These are phyloP conservation scores for Gautieria morchelliformis DNA, from an alignment of 768 basidiomycete species.

Conservation along the genomic window DNA sequence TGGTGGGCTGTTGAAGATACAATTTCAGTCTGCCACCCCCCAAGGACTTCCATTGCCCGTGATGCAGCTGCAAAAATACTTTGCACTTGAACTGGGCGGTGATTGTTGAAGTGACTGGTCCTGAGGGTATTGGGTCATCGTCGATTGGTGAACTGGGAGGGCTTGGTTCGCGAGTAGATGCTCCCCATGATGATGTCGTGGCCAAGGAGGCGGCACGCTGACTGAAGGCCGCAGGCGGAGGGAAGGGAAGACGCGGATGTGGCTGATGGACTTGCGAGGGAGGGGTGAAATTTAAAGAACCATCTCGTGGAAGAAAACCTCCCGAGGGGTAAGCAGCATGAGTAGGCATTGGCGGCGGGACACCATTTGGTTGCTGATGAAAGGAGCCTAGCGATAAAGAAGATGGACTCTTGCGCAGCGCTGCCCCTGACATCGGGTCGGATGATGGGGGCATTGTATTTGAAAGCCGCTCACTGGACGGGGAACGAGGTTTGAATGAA, in stretches of 20 bases:
- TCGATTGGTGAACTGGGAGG: constrained; percentile 77
- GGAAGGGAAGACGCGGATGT: constrained; percentile 37
- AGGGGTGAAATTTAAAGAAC: constrained; percentile 20
- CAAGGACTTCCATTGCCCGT: constrained; percentile 96
- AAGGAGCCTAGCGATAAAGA: constrained; percentile 49
- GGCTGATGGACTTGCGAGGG: constrained; percentile 20
- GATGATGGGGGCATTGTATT: not conserved
- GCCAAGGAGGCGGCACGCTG: constrained; percentile 42
- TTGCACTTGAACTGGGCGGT: constrained; percentile 97
- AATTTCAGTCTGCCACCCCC: constrained; percentile 82
- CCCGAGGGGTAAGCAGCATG: constrained; percentile 18
- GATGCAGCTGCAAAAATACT: constrained; percentile 89
- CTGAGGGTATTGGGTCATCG: constrained; percentile 39
- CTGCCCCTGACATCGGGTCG: not conserved
- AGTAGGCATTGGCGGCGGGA: constrained; percentile 29
- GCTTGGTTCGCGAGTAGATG: constrained; percentile 41
- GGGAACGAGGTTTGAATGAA: not conserved
- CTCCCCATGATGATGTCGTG: constrained; percentile 27
- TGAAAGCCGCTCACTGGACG: not conserved
- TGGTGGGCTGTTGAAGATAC: constrained; percentile 76
- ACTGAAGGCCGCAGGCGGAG: constrained; percentile 54
- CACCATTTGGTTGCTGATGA: constrained; percentile 25
- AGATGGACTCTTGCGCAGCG: constrained; percentile 45
- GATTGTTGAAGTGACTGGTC: constrained; percentile 67
- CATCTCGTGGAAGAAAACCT: constrained; percentile 16